A percentile compares a stretch with the other conserved stretches of the same genome.
These are phyloP conservation scores for Cicer chorassanicum DNA, from an alignment of 306 rosid species.

Conservation along the genomic window DNA sequence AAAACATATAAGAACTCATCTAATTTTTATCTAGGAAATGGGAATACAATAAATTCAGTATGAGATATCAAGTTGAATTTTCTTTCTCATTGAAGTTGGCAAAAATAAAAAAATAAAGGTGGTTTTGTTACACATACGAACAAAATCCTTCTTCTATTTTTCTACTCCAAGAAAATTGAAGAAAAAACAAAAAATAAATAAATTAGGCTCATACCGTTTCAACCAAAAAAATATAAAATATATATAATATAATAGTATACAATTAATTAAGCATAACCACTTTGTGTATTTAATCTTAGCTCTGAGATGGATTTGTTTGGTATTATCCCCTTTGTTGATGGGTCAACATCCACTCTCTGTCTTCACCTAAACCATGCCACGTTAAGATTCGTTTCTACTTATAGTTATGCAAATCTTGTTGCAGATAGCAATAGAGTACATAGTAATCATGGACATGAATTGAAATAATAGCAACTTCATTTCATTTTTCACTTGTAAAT, in stretches of 20 bases:
- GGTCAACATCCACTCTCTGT: conserved; percentile 90
- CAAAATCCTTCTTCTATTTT: not conserved
- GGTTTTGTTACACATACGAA: conserved; percentile 28
- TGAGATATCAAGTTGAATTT: conserved; percentile 45
- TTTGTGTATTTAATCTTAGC: conserved; percentile 51
- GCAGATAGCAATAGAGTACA: conserved; percentile 20
- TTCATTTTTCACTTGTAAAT: not conserved
- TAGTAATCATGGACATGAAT: conserved; percentile 20
- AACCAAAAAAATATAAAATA: conserved; percentile 55
- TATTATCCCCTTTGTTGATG: conserved; percentile 76
- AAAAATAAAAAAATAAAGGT: conserved; percentile 35
- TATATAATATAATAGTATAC: conserved; percentile 40
- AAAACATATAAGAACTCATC: conserved; percentile 38
- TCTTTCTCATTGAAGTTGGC: conserved; percentile 52
- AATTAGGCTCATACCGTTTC: conserved; percentile 56
- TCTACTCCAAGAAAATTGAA: not conserved
- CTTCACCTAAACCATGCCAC: conserved; percentile 88
- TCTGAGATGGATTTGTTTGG: conserved; percentile 74
- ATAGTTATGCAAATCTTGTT: conserved; percentile 49
- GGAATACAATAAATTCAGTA: conserved; percentile 43
- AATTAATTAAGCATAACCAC: conserved; percentile 52
- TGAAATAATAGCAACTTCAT: not conserved
- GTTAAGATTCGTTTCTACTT: conserved; percentile 70
- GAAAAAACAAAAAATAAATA: not conserved
- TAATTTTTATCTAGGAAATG: conserved; percentile 23